A percentile compares a stretch with the other conserved stretches of the same genome.
phyloP scores from a whole-genome alignment of 192 early-diverging fungal species.

The Rhizoclosmatium globosum region DNA sequence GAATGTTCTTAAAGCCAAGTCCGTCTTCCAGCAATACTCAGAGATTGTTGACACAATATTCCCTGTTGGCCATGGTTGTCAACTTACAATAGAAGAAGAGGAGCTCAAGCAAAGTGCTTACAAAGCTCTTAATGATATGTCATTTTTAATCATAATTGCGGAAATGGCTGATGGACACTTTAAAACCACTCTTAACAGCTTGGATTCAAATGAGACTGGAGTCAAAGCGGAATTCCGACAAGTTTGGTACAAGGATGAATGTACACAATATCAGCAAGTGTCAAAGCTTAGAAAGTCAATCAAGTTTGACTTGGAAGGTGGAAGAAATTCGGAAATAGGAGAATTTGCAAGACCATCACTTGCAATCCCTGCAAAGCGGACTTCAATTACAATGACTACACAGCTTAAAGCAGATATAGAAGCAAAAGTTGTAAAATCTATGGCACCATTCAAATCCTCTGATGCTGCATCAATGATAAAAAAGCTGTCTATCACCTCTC shows the following conservation, averaged over 20 bases:
- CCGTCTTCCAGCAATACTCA: background rate
- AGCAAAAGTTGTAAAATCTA: background rate
- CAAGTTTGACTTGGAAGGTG: background rate
- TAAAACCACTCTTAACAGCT: background rate
- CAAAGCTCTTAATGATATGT: slow-evolving; percentile 10
- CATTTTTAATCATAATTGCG: background rate
- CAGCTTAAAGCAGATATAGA: slow-evolving; percentile 1
- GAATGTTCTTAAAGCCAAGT: background rate
- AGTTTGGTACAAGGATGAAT: no score
- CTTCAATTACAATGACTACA: background rate
- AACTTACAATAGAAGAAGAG: no score
- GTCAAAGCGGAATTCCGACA: no score
- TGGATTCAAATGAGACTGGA: no score
- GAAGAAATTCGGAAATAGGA: background rate
- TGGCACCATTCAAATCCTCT: background rate
- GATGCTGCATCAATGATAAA: background rate
- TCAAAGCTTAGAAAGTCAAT: background rate
- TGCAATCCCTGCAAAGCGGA: background rate
- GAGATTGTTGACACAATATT: background rate
- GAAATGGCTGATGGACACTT: background rate
- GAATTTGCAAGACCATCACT: background rate
- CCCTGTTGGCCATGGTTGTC: background rate
- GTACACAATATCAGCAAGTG: no score
- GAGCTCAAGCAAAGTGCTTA: background rate
- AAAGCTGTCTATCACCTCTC: background rate